Evolutionary conservation across 169 alveolate genomes (phyloP).

Genomic region (Miamiensis avidus): DNA sequence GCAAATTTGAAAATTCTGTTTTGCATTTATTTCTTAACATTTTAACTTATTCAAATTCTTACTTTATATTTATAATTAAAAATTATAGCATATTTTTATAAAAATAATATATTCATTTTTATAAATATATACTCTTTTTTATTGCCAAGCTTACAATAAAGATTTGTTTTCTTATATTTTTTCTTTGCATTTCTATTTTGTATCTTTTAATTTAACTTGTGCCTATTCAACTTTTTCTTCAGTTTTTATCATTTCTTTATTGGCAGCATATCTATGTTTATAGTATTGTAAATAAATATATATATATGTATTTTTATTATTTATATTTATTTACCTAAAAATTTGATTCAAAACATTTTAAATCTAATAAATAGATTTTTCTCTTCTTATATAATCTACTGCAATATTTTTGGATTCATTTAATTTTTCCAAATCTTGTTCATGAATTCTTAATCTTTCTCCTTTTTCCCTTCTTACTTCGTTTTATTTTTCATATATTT

Average conservation of each 20-base stretch:
- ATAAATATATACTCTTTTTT: constrained; percentile 18
- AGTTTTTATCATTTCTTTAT: constrained; percentile 3
- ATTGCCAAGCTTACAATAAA: constrained; percentile 2
- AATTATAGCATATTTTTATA: too few species aligned
- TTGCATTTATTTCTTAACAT: background rate
- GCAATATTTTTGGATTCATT: constrained; percentile 32
- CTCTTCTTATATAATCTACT: constrained; percentile 29
- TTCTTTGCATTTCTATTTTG: constrained; percentile 13
- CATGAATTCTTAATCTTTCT: constrained; percentile 77
- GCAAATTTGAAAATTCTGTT: constrained; percentile 1
- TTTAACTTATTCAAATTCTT: background rate
- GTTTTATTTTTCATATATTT: constrained; percentile 61
- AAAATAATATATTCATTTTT: background rate
- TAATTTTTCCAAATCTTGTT: constrained; percentile 81
- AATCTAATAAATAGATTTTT: constrained; percentile 1
- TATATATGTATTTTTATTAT: too few species aligned
- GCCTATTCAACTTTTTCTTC: constrained; percentile 13
- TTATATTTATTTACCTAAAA: constrained; percentile 8
- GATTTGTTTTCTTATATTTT: constrained; percentile 22
- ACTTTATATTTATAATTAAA: background rate
- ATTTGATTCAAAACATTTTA: constrained; percentile 13
- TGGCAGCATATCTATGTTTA: constrained; percentile 1
- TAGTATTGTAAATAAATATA: too few species aligned
- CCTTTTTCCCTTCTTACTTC: constrained; percentile 79
- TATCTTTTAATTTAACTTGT: constrained; percentile 1